A percentile compares a stretch with the other conserved stretches of the same genome.
phyloP scores from a whole-genome alignment of 441 rosid species.

The Populus tomentosa region DNA sequence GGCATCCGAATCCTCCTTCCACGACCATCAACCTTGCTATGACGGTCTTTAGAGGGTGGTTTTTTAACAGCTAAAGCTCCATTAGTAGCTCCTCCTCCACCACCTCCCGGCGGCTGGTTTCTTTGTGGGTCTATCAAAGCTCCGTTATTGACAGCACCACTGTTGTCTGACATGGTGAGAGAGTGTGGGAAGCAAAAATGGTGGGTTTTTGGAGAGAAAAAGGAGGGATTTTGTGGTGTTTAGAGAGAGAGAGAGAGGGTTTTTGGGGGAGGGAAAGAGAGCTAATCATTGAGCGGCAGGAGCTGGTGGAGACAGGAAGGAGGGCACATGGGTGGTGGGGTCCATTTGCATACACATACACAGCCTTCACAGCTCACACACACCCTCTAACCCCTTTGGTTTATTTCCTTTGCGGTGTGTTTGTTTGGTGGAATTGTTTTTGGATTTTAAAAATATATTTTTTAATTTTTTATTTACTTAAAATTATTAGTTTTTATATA shows the following conservation, averaged over 20 bases:
- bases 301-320: slow-evolving; percentile 93
- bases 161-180: slow-evolving; percentile 47
- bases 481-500: too few species aligned
- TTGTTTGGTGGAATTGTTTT: neutral
- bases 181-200: neutral
- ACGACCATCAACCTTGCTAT: slow-evolving; percentile 92
- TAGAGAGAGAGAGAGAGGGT: slow-evolving; percentile 1
- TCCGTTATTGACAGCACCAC: slow-evolving; percentile 37
- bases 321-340: slow-evolving; percentile 89
- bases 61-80: slow-evolving; percentile 58
- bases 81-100: slow-evolving; percentile 15
- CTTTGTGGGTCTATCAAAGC: slow-evolving; percentile 42
- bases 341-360: slow-evolving; percentile 24
- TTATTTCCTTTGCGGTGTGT: neutral
- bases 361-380: neutral
- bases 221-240: neutral
- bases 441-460: too few species aligned
- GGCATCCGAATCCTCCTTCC: slow-evolving; percentile 96
- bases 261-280: neutral
- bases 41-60: slow-evolving; percentile 90
- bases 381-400: neutral
- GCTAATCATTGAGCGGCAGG: slow-evolving; percentile 93
- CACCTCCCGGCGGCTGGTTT: slow-evolving; percentile 28
- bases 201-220: neutral
- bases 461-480: too few species aligned